Evolutionary conservation across 257 asterid species (phyloP).

Genomic region (Capsicum baccatum): DNA sequence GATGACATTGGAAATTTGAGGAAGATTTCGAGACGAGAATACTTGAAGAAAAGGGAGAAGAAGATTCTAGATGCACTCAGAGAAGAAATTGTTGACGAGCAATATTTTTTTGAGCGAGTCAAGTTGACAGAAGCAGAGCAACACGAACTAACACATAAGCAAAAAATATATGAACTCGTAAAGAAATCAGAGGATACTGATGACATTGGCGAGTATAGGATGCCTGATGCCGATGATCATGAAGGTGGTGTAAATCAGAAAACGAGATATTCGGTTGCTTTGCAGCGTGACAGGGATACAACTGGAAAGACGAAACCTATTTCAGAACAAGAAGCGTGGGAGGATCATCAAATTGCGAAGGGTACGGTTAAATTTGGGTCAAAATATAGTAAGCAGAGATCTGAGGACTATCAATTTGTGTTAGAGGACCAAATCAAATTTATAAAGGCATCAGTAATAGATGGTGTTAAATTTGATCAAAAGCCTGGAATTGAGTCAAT

Average conservation of each 20-base stretch:
- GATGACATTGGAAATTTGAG: background rate
- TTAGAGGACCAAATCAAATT: constrained; percentile 91
- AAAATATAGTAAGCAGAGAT: constrained; percentile 53
- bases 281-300: constrained; percentile 37
- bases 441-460: constrained; percentile 73
- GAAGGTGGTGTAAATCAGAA: background rate
- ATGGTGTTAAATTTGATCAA: constrained; percentile 60
- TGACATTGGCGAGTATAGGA: background rate
- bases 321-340: constrained; percentile 99
- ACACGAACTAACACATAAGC: too few species aligned
- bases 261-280: background rate
- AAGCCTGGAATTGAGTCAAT: too few species aligned
- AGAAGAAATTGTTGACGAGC: too few species aligned
- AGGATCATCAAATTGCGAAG: constrained; percentile 89
- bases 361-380: constrained; percentile 87
- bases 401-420: constrained; percentile 75
- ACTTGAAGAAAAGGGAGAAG: too few species aligned
- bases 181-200: background rate
- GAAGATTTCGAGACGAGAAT: background rate
- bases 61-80: too few species aligned
- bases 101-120: too few species aligned
- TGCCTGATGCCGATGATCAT: background rate
- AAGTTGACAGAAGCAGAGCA: too few species aligned
- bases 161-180: too few species aligned
- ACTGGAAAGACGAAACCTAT: constrained; percentile 89